These are phyloP conservation scores for Venturia nashicola DNA, from an alignment of 2,329 filamentous ascomycete species.

Conservation along the genomic window DNA sequence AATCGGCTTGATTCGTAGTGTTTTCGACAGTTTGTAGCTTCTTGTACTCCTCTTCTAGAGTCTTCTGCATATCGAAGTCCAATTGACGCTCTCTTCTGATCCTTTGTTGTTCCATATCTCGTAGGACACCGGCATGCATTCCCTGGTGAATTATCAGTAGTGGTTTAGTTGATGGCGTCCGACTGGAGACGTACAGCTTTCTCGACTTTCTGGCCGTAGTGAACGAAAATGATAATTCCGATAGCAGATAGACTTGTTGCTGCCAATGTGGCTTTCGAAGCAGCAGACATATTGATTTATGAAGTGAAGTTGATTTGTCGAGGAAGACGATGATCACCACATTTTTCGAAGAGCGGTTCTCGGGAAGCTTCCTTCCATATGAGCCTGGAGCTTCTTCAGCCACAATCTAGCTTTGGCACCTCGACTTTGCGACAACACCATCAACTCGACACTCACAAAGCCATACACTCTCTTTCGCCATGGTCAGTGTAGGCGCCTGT, in stretches of 20 bases:
- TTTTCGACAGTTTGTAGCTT: constrained; percentile 65
- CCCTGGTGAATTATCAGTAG: constrained; percentile 40
- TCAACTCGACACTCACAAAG: not conserved
- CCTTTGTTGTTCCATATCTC: constrained; percentile 88
- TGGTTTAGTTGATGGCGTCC: not conserved
- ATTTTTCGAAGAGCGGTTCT: not conserved
- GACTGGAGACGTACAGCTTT: constrained; percentile 51
- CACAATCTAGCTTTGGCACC: not conserved
- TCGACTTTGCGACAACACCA: constrained; percentile 4
- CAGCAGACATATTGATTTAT: constrained; percentile 59
- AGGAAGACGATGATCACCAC: not conserved
- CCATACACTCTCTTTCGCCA: not conserved
- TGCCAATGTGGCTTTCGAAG: constrained; percentile 74
- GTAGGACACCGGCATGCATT: constrained; percentile 90
- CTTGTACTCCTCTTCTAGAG: constrained; percentile 78
- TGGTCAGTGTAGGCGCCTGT: not conserved
- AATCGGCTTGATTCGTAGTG: not conserved
- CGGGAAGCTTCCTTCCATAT: not conserved
- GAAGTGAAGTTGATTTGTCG: not conserved
- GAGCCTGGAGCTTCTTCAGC: constrained; percentile 3
- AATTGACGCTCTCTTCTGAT: constrained; percentile 82
- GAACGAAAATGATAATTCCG: constrained; percentile 71
- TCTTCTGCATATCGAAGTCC: constrained; percentile 86
- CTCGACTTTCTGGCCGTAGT: constrained; percentile 77
- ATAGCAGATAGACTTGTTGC: constrained; percentile 65